These are phyloP conservation scores for Thelonectria olida DNA, from an alignment of 2,329 filamentous ascomycete genomes.

Conservation along the genomic window DNA sequence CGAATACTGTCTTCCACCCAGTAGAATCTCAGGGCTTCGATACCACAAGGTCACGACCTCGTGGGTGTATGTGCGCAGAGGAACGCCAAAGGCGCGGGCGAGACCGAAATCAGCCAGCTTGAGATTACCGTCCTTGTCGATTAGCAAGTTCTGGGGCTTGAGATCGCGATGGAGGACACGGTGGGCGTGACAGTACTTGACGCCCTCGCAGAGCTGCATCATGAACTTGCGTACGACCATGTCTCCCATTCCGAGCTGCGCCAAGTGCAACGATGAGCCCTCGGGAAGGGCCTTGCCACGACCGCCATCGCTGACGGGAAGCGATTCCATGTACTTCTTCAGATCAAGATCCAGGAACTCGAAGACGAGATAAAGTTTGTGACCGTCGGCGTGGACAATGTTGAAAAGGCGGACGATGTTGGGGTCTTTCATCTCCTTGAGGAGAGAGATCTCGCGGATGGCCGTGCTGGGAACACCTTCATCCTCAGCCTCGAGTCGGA, in stretches of 20 bases:
- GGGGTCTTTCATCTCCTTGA: conserved; percentile 93
- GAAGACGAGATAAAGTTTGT: conserved; percentile 93
- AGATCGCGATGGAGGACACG: conserved; percentile 87
- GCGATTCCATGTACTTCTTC: conserved; percentile 95
- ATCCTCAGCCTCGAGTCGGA: conserved; percentile 92
- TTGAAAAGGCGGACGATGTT: conserved; percentile 90
- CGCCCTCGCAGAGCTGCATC: conserved; percentile 84
- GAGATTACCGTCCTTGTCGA: conserved; percentile 85
- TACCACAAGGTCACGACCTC: conserved; percentile 97
- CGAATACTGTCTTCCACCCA: conserved; percentile 91
- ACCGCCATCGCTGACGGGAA: conserved; percentile 85
- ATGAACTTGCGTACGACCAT: conserved; percentile 93
- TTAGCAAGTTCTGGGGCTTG: conserved; percentile 91
- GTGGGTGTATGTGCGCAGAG: conserved; percentile 90
- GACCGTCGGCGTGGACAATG: conserved; percentile 93
- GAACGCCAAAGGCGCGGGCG: conserved; percentile 89
- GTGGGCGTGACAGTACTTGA: conserved; percentile 89
- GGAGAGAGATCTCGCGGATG: conserved; percentile 91
- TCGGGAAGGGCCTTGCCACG: conserved; percentile 87
- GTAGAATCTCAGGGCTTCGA: conserved; percentile 86
- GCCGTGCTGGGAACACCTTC: conserved; percentile 93
- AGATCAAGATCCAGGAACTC: conserved; percentile 92
- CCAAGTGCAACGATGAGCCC: conserved; percentile 71
- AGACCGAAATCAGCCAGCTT: conserved; percentile 93
- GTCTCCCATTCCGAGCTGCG: conserved; percentile 76